Conservation (phyloP, 495 filamentous ascomycete species). For the Neurospora sp. region DNA sequence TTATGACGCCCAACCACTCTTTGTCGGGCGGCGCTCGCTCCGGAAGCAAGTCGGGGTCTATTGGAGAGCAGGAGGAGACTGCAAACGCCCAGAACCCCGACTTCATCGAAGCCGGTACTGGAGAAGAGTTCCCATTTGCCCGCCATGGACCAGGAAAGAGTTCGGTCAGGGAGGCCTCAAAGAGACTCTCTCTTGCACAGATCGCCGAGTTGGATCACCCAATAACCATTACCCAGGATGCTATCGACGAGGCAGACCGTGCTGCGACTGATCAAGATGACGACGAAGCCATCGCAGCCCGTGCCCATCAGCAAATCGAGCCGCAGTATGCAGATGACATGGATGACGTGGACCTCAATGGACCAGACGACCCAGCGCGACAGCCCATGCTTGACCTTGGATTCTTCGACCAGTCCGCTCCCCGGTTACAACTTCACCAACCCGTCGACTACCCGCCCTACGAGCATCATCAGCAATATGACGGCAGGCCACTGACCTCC, state of each 20-base stretch:
- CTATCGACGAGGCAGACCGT: slow-evolving; percentile 35
- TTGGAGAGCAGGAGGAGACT: not conserved
- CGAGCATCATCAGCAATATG: not conserved
- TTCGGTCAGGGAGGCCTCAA: slow-evolving; percentile 33
- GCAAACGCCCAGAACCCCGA: not conserved
- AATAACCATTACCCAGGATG: slow-evolving; percentile 30
- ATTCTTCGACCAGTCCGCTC: slow-evolving; percentile 2
- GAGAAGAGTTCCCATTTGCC: slow-evolving; percentile 25
- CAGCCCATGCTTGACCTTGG: slow-evolving; percentile 10
- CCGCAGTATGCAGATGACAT: slow-evolving; percentile 14
- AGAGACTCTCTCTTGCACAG: slow-evolving; percentile 33
- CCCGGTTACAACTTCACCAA: slow-evolving; percentile 22
- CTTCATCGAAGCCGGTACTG: slow-evolving; percentile 15
- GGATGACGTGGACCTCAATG: slow-evolving; percentile 7
- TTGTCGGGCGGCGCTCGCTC: slow-evolving; percentile 49
- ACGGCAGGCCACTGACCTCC: slow-evolving; percentile 32
- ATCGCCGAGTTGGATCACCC: slow-evolving; percentile 37
- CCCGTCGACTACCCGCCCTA: slow-evolving; percentile 15
- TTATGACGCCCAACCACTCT: slow-evolving; percentile 57
- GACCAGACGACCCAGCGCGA: not conserved
- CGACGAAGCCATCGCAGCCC: slow-evolving; percentile 23
- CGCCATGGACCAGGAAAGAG: slow-evolving; percentile 37
- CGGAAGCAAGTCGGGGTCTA: slow-evolving; percentile 39
- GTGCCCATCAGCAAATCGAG: slow-evolving; percentile 23
- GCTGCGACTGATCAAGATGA: slow-evolving; percentile 7